Evolutionary conservation across 768 basidiomycete species (phyloP).

Genomic region (Mycena galericulata): DNA sequence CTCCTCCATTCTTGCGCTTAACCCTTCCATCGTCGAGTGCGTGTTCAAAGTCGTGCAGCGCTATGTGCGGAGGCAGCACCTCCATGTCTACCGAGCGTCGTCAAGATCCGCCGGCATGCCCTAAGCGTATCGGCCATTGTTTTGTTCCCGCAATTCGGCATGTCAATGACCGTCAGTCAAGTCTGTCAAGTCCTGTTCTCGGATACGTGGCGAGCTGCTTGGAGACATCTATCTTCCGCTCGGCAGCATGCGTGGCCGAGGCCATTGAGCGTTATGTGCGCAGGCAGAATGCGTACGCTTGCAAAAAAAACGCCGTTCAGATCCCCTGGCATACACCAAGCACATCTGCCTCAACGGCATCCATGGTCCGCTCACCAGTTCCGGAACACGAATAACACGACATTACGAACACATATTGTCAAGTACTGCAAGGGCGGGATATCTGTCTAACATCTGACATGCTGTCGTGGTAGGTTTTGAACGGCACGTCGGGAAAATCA

Average conservation of each 20-base stretch:
- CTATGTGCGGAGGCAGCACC: neutral
- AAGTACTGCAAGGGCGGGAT: constrained; percentile 1
- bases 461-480: too few species aligned
- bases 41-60: constrained; percentile 8
- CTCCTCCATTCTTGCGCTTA: constrained; percentile 3
- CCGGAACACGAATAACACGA: constrained; percentile 12
- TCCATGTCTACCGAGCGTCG: neutral
- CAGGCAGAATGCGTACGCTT: too few species aligned
- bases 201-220: constrained; percentile 8
- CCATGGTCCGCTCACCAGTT: constrained; percentile 10
- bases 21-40: constrained; percentile 13
- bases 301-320: too few species aligned
- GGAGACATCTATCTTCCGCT: too few species aligned
- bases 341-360: constrained; percentile 9
- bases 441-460: constrained; percentile 13
- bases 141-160: constrained; percentile 1
- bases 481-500: too few species aligned
- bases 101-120: constrained; percentile 9
- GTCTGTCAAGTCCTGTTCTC: constrained; percentile 9
- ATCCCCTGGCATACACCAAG: too few species aligned
- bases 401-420: constrained; percentile 12
- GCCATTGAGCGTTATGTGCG: too few species aligned
- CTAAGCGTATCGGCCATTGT: constrained; percentile 5
- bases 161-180: constrained; percentile 13
- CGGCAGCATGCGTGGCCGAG: too few species aligned